These are phyloP conservation scores for Protomyces macrosporus DNA, from an alignment of 1,139 yeast genomes.

Conservation along the genomic window DNA sequence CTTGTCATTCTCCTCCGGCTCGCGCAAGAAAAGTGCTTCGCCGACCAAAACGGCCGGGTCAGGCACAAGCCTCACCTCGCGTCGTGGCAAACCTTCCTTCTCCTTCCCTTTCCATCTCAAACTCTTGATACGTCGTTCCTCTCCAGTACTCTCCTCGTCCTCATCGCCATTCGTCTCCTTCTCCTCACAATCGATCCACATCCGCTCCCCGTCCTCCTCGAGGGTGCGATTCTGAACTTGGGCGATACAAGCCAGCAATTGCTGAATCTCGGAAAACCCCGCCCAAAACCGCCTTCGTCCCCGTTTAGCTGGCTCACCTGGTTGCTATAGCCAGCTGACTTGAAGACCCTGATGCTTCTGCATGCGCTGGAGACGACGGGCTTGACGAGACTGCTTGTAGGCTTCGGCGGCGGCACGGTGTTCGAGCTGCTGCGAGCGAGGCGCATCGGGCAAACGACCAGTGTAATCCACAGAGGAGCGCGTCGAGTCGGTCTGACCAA, in stretches of 20 bases:
- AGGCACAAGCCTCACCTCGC: neutral
- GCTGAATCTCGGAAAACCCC: neutral
- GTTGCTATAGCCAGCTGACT: neutral
- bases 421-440: neutral
- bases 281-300: neutral
- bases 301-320: neutral
- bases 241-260: neutral
- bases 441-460: neutral
- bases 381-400: conserved; percentile 5
- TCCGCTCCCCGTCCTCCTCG: neutral
- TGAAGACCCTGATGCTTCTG: conserved; percentile 9
- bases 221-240: neutral
- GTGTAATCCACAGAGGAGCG: neutral
- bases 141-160: neutral
- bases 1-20: neutral
- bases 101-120: neutral
- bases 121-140: neutral
- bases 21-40: neutral
- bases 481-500: neutral
- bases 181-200: neutral
- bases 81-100: neutral
- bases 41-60: neutral
- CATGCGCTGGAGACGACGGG: conserved; percentile 3
- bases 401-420: conserved; percentile 56
- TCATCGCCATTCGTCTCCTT: neutral